These are phyloP conservation scores for Periconia sp. DNA, from an alignment of 2,329 filamentous ascomycete genomes.

Conservation along the genomic window DNA sequence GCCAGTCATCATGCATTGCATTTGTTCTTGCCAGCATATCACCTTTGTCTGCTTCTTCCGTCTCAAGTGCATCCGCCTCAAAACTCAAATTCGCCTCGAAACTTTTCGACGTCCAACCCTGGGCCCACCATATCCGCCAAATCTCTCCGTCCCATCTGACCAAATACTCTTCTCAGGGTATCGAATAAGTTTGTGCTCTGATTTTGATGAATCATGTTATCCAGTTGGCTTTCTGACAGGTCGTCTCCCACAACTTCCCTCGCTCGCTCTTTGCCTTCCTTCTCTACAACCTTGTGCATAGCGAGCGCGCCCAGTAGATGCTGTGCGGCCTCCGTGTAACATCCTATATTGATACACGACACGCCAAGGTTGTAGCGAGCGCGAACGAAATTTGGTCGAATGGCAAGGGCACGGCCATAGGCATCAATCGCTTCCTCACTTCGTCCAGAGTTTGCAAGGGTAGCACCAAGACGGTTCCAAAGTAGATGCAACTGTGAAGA, in stretches of 20 bases:
- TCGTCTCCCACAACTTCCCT: slow-evolving; percentile 70
- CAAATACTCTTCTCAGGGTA: slow-evolving; percentile 91
- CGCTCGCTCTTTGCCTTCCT: slow-evolving; percentile 79
- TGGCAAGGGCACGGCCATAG: slow-evolving; percentile 86
- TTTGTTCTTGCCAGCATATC: background rate
- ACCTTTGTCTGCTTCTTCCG: slow-evolving; percentile 8
- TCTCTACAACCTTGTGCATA: slow-evolving; percentile 94
- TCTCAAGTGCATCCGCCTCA: slow-evolving; percentile 34
- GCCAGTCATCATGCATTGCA: slow-evolving; percentile 17
- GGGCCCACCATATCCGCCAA: slow-evolving; percentile 83
- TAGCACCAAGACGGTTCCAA: slow-evolving; percentile 96
- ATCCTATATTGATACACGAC: slow-evolving; percentile 95
- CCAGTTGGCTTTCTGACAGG: slow-evolving; percentile 71
- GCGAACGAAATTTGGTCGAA: slow-evolving; percentile 94
- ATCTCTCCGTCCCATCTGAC: slow-evolving; percentile 88
- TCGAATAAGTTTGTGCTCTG: slow-evolving; percentile 96
- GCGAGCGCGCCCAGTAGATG: slow-evolving; percentile 88
- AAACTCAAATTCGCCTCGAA: slow-evolving; percentile 91
- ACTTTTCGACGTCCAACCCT: slow-evolving; percentile 87
- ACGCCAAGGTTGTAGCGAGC: slow-evolving; percentile 97
- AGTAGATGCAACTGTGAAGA: slow-evolving; percentile 86
- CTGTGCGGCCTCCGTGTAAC: slow-evolving; percentile 87
- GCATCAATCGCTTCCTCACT: slow-evolving; percentile 95
- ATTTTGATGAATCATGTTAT: slow-evolving; percentile 91
- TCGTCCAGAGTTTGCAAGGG: slow-evolving; percentile 89